Percentiles rank a stretch among this genome's conserved stretches.
Evolutionary conservation across 2,329 filamentous ascomycete species (phyloP).

Genomic region (Parastagonospora nodorum): DNA sequence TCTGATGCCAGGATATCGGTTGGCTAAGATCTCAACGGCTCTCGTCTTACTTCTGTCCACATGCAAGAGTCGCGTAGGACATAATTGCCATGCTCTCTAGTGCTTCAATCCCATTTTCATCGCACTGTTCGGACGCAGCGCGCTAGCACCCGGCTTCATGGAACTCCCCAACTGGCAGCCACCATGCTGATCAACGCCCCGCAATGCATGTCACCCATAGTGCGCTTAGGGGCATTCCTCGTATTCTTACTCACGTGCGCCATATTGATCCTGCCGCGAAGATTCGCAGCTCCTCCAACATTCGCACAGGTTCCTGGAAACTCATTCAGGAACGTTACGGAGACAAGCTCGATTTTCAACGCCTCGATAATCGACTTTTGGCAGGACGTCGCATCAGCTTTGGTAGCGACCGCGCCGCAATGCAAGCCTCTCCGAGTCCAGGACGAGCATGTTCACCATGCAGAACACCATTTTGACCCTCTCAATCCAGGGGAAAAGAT

Average conservation of each 20-base stretch:
- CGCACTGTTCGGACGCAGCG: too few species aligned
- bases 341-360: constrained; percentile 17
- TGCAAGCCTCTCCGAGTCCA: constrained; percentile 15
- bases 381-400: constrained; percentile 16
- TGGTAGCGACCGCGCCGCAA: constrained; percentile 19
- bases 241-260: constrained; percentile 16
- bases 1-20: too few species aligned
- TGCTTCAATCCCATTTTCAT: too few species aligned
- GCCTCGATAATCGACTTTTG: constrained; percentile 16
- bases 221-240: constrained; percentile 14
- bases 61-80: too few species aligned
- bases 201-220: constrained; percentile 12
- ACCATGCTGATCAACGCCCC: constrained; percentile 19
- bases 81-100: too few species aligned
- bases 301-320: background rate
- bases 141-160: background rate
- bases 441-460: constrained; percentile 6
- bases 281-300: constrained; percentile 4
- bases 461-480: constrained; percentile 14
- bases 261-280: constrained; percentile 13
- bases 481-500: constrained; percentile 11
- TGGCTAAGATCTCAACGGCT: too few species aligned
- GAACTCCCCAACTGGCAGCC: constrained; percentile 1
- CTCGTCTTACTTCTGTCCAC: too few species aligned
- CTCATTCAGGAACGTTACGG: constrained; percentile 15